A percentile compares a stretch with the other conserved stretches of the same genome.
phyloP scores from a whole-genome alignment of 169 alveolate genomes.

The Plasmodium adleri region DNA sequence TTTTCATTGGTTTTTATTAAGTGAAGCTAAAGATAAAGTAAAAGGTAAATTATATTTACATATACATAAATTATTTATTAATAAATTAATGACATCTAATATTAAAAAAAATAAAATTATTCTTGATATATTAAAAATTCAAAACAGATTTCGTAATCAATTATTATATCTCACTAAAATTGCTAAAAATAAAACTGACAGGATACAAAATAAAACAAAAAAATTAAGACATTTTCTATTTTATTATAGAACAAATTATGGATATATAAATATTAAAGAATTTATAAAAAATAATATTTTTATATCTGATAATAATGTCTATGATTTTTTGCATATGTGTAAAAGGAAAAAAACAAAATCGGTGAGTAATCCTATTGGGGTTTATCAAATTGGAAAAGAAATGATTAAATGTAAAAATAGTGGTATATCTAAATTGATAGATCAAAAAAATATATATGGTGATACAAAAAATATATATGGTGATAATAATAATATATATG shows the following conservation, averaged over 20 bases:
- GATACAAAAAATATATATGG: too few species aligned
- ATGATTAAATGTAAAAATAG: background rate
- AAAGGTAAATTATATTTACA: constrained; percentile 64
- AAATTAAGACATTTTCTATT: constrained; percentile 40
- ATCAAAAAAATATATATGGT: too few species aligned
- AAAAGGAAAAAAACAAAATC: too few species aligned
- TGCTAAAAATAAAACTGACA: constrained; percentile 45
- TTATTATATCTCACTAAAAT: constrained; percentile 49
- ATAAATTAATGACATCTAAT: constrained; percentile 33
- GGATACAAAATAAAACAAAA: constrained; percentile 61
- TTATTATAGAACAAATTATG: constrained; percentile 44
- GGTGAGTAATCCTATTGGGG: too few species aligned
- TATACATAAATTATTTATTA: constrained; percentile 52
- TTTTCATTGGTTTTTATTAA: constrained; percentile 67
- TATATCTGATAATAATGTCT: constrained; percentile 22
- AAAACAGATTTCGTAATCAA: constrained; percentile 68
- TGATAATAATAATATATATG: background rate
- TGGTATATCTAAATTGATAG: too few species aligned
- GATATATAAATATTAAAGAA: constrained; percentile 48
- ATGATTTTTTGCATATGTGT: constrained; percentile 20
- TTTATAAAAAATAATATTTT: constrained; percentile 65
- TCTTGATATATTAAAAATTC: constrained; percentile 53
- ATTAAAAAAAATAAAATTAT: constrained; percentile 34
- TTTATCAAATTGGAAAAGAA: too few species aligned
- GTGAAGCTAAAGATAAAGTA: constrained; percentile 49